Evolutionary conservation across 192 early-diverging fungal species (phyloP), one percentile per base, ranked within the genome.

Genomic region (Backusella liffmaniae): DNA sequence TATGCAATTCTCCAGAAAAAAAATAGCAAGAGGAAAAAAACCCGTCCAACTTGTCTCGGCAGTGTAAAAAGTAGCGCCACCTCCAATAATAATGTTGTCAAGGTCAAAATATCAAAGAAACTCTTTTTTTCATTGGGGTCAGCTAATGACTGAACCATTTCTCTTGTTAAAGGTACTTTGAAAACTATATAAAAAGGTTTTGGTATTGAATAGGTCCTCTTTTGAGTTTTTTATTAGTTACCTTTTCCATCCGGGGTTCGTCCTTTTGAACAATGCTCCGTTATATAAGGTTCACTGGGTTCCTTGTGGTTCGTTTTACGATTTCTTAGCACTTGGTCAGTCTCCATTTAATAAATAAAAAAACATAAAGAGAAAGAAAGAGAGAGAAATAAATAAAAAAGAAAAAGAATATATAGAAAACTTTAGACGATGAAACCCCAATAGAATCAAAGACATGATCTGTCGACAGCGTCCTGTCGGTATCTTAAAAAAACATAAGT

Each of bases 1-100:
- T 97, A 97, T 68, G 89, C 85, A 30, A 89, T 77, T 69, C 97
- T 89, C 95, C 96, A 98, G 74, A 94, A 93, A 6, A 92, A 69
- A 81, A 96, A 96, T n/a, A 93, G 76, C 4, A 83, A 73, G 73
- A 96, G 67, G 78, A 94, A 94, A 51, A 92, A 73, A 68, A 67
- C 82, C 39, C 85, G 88, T 67, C 81, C 82, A 72, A 87, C 72
- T 0, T 71, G 78, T 73, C 85, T 73, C 36, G 91, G 86, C 75
- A 92, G 73, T 12, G 83, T 73, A 39, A 95, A 87, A 71, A 92
- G 88, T 51, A 93, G 75, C 15, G 86, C 53, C 75, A 92, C 79
- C 67, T 92, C 86, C n/a, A 85, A 73, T 51, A 86, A 82, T 66
- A 95, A 88, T 23, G 86, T 84, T 37, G 78, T 80, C 62, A 94